Percentiles rank a stretch among this genome's conserved stretches.
Conservation (phyloP, 305 asterid genomes). For the Plantago coronopus region DNA sequence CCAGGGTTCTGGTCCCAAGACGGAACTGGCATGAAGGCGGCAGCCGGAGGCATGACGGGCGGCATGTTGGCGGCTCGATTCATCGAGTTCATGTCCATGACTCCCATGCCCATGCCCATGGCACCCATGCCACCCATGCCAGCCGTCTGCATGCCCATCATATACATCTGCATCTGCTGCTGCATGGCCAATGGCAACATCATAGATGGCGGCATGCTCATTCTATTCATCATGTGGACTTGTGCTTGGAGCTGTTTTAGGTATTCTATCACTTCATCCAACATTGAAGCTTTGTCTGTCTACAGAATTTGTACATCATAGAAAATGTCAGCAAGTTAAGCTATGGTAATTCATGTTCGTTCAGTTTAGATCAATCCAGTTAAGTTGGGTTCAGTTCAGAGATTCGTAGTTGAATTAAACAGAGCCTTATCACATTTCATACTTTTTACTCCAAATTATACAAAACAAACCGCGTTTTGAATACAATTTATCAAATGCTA, state of each 20-base stretch:
- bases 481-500: too few relatives aligned
- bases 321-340: too few relatives aligned
- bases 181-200: constrained; percentile 69
- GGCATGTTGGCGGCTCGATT: constrained; percentile 40
- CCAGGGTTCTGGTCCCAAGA: constrained; percentile 45
- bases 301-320: constrained; percentile 13
- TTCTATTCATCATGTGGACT: constrained; percentile 58
- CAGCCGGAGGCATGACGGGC: constrained; percentile 27
- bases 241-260: constrained; percentile 72
- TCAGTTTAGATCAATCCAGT: too few relatives aligned
- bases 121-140: constrained; percentile 42
- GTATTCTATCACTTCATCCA: constrained; percentile 87
- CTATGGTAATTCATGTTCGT: too few relatives aligned
- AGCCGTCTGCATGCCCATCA: constrained; percentile 52
- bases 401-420: too few relatives aligned
- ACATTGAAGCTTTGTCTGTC: constrained; percentile 93
- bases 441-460: too few relatives aligned
- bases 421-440: too few relatives aligned
- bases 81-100: constrained; percentile 47
- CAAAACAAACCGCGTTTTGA: too few relatives aligned
- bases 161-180: constrained; percentile 71
- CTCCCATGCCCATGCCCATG: constrained; percentile 50
- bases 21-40: constrained; percentile 47
- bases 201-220: constrained; percentile 70
- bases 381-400: too few relatives aligned